These are phyloP conservation scores for Chlorella sp. DNA, from an alignment of 139 green algal species.

Conservation along the genomic window DNA sequence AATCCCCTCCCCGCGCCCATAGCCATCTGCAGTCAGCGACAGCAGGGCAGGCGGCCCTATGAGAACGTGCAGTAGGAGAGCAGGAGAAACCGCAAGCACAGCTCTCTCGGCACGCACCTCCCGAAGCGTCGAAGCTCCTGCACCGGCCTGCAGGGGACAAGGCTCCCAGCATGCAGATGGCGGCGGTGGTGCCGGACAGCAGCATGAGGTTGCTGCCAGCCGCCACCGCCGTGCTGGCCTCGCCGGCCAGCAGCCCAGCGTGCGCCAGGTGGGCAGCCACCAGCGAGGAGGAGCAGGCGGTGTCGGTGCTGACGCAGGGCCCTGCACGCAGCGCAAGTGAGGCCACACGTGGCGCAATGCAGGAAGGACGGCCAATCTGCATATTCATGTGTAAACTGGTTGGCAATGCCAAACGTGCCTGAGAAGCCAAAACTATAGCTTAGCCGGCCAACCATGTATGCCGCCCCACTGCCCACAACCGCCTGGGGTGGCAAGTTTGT, in stretches of 20 bases:
- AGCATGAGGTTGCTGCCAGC: constrained; percentile 47
- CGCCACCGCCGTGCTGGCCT: constrained; percentile 6
- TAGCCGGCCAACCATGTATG: constrained; percentile 55
- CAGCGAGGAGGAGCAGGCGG: constrained; percentile 61
- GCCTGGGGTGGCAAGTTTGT: constrained; percentile 20
- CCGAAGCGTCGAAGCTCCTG: constrained; percentile 49
- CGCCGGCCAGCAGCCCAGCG: constrained; percentile 17
- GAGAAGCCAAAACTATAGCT: constrained; percentile 58
- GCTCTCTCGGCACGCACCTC: too few relatives aligned
- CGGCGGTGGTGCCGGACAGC: constrained; percentile 30
- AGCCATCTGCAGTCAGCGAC: constrained; percentile 64
- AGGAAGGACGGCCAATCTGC: constrained; percentile 45
- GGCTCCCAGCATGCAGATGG: constrained; percentile 47
- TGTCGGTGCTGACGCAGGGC: constrained; percentile 53
- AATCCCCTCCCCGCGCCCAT: constrained; percentile 54
- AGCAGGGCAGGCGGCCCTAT: too few relatives aligned
- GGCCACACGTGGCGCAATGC: constrained; percentile 67
- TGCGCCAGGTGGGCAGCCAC: constrained; percentile 45
- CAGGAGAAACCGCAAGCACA: too few relatives aligned
- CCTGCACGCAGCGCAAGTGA: constrained; percentile 52
- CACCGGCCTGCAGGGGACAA: constrained; percentile 50
- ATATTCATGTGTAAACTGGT: too few relatives aligned
- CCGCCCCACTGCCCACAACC: constrained; percentile 38
- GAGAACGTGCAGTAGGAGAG: too few relatives aligned
- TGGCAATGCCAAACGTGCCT: constrained; percentile 33